phyloP scores from a whole-genome alignment of 495 filamentous ascomycete genomes.

The Haplographium delicatum region DNA sequence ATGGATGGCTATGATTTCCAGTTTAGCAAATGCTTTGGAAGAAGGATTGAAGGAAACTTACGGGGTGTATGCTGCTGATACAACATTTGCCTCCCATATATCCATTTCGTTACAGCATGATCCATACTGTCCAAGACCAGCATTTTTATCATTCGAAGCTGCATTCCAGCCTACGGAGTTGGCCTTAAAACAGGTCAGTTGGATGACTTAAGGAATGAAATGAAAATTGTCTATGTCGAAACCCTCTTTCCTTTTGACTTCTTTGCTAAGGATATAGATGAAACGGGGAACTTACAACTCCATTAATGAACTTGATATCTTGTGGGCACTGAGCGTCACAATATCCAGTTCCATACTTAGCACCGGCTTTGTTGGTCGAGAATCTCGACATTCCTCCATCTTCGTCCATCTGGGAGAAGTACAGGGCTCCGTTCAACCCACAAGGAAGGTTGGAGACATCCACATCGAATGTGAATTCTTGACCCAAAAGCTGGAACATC shows the following conservation, averaged over 20 bases:
- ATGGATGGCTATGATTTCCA: constrained; percentile 9
- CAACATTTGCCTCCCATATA: constrained; percentile 34
- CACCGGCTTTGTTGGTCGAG: constrained; percentile 60
- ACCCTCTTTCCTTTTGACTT: constrained; percentile 23
- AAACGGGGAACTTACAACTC: constrained; percentile 33
- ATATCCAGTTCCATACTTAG: constrained; percentile 68
- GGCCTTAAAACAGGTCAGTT: constrained; percentile 32
- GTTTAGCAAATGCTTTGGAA: background rate
- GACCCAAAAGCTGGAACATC: constrained; percentile 51
- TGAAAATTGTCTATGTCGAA: background rate
- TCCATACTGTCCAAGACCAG: constrained; percentile 53
- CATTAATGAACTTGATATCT: constrained; percentile 65
- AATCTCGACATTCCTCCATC: constrained; percentile 53
- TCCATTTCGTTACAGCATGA: constrained; percentile 68
- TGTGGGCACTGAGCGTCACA: constrained; percentile 69
- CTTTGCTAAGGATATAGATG: background rate
- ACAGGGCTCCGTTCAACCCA: constrained; percentile 68
- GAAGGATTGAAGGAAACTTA: background rate
- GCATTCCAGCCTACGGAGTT: constrained; percentile 52
- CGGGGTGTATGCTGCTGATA: constrained; percentile 12
- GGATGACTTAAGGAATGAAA: constrained; percentile 35
- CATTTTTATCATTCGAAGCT: constrained; percentile 51
- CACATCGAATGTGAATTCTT: constrained; percentile 67
- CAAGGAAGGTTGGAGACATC: constrained; percentile 63
- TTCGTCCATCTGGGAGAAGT: constrained; percentile 61